Conservation (phyloP, 805 yeast genomes). For the Isabelozyma gotoi region DNA sequence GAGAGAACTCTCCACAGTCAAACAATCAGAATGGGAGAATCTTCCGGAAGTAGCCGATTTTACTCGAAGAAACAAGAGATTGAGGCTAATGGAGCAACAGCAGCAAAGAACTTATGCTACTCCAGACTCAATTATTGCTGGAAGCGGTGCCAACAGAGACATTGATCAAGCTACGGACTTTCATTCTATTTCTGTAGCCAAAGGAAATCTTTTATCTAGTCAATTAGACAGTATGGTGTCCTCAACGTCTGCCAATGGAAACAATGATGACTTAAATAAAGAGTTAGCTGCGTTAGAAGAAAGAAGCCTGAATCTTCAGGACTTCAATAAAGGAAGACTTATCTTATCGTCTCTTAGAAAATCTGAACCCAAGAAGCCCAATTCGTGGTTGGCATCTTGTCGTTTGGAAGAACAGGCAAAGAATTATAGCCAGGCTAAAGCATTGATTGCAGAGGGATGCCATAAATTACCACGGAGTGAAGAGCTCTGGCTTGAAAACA, state of each 20-base stretch:
- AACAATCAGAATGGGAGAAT: constrained; percentile 73
- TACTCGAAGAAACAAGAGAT: constrained; percentile 76
- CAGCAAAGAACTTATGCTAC: constrained; percentile 76
- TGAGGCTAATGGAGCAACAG: constrained; percentile 58
- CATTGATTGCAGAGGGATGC: constrained; percentile 74
- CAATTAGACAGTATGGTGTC: constrained; percentile 44
- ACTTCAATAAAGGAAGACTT: constrained; percentile 55
- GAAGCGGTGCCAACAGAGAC: constrained; percentile 11
- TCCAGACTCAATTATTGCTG: constrained; percentile 65
- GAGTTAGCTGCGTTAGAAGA: constrained; percentile 24
- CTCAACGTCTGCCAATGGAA: constrained; percentile 12
- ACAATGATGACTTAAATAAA: constrained; percentile 31
- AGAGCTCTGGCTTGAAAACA: constrained; percentile 79
- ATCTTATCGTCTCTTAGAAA: constrained; percentile 67
- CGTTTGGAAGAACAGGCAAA: constrained; percentile 68
- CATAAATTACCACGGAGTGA: constrained; percentile 61
- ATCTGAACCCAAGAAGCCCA: constrained; percentile 69
- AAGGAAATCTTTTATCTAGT: constrained; percentile 56
- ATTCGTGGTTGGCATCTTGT: constrained; percentile 87
- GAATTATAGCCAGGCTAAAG: constrained; percentile 55
- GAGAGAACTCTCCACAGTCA: constrained; percentile 53
- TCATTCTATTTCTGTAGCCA: constrained; percentile 58
- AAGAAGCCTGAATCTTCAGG: constrained; percentile 22
- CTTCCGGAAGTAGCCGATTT: constrained; percentile 88
- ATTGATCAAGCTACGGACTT: constrained; percentile 39